phyloP scores from a whole-genome alignment of 352 stramenopile species.

The Pythium biforme region DNA sequence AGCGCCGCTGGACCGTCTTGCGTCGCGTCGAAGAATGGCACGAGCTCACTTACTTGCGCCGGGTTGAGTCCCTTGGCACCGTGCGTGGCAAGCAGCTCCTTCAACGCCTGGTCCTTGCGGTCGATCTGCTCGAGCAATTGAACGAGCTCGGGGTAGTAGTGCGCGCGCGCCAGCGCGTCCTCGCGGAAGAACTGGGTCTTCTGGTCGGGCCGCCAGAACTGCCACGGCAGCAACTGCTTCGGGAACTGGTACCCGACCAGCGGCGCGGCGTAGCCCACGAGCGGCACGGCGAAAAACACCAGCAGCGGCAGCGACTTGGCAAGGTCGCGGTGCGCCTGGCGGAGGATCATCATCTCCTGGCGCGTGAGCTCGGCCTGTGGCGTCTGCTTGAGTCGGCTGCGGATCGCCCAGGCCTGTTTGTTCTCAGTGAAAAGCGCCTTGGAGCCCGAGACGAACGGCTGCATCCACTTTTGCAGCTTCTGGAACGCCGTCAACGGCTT shows the following conservation, averaged over 20 bases:
- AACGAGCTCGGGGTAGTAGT: constrained; percentile 60
- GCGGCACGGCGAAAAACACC: constrained; percentile 68
- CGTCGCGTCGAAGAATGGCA: constrained; percentile 51
- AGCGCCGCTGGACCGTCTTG: constrained; percentile 44
- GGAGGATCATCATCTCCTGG: constrained; percentile 78
- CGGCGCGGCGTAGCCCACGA: constrained; percentile 70
- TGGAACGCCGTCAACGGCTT: constrained; percentile 67
- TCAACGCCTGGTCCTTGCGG: constrained; percentile 48
- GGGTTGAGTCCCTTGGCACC: constrained; percentile 37
- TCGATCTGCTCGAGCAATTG: constrained; percentile 64
- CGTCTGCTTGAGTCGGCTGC: constrained; percentile 45
- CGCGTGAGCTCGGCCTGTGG: constrained; percentile 36
- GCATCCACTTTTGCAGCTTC: constrained; percentile 80
- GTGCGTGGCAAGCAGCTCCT: constrained; percentile 38
- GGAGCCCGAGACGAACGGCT: constrained; percentile 71
- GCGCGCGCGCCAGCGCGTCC: constrained; percentile 48
- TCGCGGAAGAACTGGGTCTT: constrained; percentile 82
- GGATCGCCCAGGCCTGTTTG: constrained; percentile 72
- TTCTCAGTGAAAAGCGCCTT: constrained; percentile 78
- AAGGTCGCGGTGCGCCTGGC: constrained; percentile 79
- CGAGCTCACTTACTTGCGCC: constrained; percentile 55
- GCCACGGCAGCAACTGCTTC: constrained; percentile 80
- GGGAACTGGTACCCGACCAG: constrained; percentile 83
- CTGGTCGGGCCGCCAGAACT: constrained; percentile 84
- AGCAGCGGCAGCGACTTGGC: constrained; percentile 81